A percentile compares a stretch with the other conserved stretches of the same genome.
Conservation (phyloP, 73 alveolate genomes). For the Uronychia binucleata region DNA sequence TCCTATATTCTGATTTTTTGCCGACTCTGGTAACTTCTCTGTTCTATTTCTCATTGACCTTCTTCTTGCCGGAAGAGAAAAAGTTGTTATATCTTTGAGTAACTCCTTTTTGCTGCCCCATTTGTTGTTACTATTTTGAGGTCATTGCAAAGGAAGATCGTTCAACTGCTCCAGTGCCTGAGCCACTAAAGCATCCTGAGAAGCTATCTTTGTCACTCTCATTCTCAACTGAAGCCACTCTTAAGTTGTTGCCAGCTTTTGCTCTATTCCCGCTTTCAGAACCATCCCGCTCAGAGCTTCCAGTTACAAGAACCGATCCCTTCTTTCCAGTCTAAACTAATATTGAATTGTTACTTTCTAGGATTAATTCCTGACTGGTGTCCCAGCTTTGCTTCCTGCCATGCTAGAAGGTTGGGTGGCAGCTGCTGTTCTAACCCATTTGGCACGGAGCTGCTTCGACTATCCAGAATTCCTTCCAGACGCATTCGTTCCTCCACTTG, state of each 20-base stretch:
- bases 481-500: background rate
- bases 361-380: background rate
- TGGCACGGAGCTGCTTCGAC: background rate
- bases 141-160: too few species aligned
- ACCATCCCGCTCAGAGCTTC: background rate
- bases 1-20: too few species aligned
- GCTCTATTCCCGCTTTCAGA: background rate
- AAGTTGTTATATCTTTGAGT: too few species aligned
- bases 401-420: background rate
- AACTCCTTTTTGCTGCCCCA: too few species aligned
- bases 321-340: background rate
- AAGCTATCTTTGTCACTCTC: background rate
- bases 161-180: too few species aligned
- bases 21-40: too few species aligned
- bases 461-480: background rate
- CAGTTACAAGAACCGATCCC: background rate
- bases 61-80: too few species aligned
- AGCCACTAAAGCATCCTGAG: background rate
- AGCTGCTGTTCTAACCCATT: background rate
- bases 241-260: background rate
- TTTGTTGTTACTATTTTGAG: too few species aligned
- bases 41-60: too few species aligned
- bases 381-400: background rate
- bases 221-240: background rate
- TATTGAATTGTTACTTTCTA: background rate